Evolutionary conservation across 495 filamentous ascomycete species (phyloP), one percentile per base, ranked within the genome.

Genomic region (Podospora pseudopauciseta): DNA sequence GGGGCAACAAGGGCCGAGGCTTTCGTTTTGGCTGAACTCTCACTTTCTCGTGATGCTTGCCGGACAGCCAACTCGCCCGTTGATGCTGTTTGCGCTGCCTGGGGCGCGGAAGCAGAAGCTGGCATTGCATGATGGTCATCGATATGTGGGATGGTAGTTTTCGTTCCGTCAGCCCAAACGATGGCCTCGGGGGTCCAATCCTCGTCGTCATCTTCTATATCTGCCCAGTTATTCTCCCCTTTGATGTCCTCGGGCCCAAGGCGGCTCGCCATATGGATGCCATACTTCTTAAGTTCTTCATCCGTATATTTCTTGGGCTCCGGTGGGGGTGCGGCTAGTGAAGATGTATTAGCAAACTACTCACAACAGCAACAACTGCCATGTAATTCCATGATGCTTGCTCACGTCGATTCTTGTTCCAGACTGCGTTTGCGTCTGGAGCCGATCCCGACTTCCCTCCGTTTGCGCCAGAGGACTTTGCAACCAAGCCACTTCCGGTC

Each of bases 141-240:
- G 39, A 83, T 75, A 57, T 90, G 87, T 16, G 89, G 88, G 9
- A 96, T 83, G 53, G 88, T 90, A 65, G 93, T 92, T 80, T 98
- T 97, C 16, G 94, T 98, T 39, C 94, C 94, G 78, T 99, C 95
- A 70, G 90, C 93, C 95, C 95, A 99, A 70, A 96, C 92, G 68
- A 98, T 96, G 6, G 91, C 90, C 70, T 98, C 94, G 0, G 95
- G 96, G 3, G 91, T 93, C 95, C 95, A 99, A 75, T 98, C 94
- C 66, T 98, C 95, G 75, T 97, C 93, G 70, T 99, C 95, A 67
- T 99, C 95, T 67, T 98, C 95, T 67, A 99, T 97, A 81, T 99
- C 95, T 19, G 96, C 95, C 95, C 95, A 99, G 18, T 93, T 88
- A 64, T 94, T 92, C 68, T 94, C 93, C 18, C 90, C 89, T 54